These are phyloP conservation scores for Sclerotinia nivalis DNA, from an alignment of 2,329 filamentous ascomycete genomes.

Conservation along the genomic window DNA sequence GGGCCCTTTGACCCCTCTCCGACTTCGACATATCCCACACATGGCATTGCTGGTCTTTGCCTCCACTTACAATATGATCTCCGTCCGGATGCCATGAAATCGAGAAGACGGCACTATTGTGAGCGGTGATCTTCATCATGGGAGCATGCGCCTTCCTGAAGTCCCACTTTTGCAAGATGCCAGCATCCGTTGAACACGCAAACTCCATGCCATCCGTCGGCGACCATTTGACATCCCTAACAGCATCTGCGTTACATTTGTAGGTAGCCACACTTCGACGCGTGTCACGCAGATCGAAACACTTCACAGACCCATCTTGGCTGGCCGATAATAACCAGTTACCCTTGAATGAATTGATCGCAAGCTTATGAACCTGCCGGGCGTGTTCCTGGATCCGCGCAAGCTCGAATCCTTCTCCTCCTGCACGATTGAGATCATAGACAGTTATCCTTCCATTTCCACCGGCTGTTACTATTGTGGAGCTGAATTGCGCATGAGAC, in stretches of 20 bases:
- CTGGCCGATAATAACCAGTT: conserved; percentile 62
- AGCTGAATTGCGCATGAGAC: conserved; percentile 49
- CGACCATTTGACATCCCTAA: conserved; percentile 66
- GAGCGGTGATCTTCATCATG: conserved; percentile 59
- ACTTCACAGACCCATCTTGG: conserved; percentile 63
- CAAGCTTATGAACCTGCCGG: conserved; percentile 63
- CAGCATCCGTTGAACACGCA: conserved; percentile 64
- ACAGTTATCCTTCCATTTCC: conserved; percentile 65
- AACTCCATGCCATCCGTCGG: conserved; percentile 61
- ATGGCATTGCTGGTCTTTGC: conserved; percentile 60
- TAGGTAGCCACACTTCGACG: conserved; percentile 51
- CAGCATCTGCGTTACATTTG: conserved; percentile 54
- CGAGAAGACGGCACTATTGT: conserved; percentile 59
- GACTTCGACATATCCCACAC: conserved; percentile 65
- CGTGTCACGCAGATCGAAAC: conserved; percentile 58
- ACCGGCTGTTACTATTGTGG: conserved; percentile 62
- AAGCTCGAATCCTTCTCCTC: conserved; percentile 47
- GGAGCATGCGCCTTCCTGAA: conserved; percentile 56
- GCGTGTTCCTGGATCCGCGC: conserved; percentile 62
- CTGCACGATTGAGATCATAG: conserved; percentile 58
- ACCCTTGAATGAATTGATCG: conserved; percentile 60
- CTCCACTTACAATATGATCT: conserved; percentile 63
- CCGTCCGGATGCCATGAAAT: conserved; percentile 70
- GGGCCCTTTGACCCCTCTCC: conserved; percentile 64
- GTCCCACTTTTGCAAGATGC: conserved; percentile 65